Evolutionary conservation across 1,139 yeast genomes (phyloP).

Genomic region (Taiozyma sp.): DNA sequence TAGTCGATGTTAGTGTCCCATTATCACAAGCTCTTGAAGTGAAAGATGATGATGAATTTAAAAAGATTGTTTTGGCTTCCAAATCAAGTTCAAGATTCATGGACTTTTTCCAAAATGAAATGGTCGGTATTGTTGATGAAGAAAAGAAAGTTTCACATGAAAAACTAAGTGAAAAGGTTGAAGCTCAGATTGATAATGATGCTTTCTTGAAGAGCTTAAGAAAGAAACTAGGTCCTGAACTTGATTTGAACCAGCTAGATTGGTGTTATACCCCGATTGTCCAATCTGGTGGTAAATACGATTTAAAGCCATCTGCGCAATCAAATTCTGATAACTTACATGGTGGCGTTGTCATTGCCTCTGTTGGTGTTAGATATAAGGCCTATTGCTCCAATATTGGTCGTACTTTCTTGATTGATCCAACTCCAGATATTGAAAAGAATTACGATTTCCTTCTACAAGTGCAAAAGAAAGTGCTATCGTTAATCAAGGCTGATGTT

Average conservation of each 20-base stretch:
- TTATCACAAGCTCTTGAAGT: constrained; percentile 58
- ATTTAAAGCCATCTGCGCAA: constrained; percentile 79
- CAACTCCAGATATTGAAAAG: constrained; percentile 70
- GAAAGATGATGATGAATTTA: constrained; percentile 78
- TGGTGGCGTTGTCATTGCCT: constrained; percentile 78
- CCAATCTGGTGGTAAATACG: constrained; percentile 85
- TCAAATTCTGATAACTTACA: constrained; percentile 60
- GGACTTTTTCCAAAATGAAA: constrained; percentile 81
- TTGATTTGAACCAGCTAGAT: constrained; percentile 73
- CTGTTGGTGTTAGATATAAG: constrained; percentile 83
- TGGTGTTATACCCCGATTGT: constrained; percentile 95
- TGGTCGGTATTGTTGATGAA: constrained; percentile 84
- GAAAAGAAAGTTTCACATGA: constrained; percentile 72
- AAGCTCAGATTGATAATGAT: constrained; percentile 72
- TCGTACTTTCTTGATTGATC: constrained; percentile 87
- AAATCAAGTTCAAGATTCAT: constrained; percentile 76
- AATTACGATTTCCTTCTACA: constrained; percentile 73
- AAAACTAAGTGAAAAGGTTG: constrained; percentile 70
- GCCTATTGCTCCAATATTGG: constrained; percentile 86
- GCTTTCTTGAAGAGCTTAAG: constrained; percentile 50
- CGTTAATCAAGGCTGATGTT: constrained; percentile 60
- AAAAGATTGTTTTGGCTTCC: constrained; percentile 62
- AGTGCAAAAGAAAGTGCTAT: constrained; percentile 58
- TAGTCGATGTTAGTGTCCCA: constrained; percentile 52
- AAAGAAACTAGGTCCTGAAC: constrained; percentile 54